Base-by-base conservation (phyloP, 495 filamentous ascomycete genomes). In the Pseudomonodictys pantanalensis region DNA sequence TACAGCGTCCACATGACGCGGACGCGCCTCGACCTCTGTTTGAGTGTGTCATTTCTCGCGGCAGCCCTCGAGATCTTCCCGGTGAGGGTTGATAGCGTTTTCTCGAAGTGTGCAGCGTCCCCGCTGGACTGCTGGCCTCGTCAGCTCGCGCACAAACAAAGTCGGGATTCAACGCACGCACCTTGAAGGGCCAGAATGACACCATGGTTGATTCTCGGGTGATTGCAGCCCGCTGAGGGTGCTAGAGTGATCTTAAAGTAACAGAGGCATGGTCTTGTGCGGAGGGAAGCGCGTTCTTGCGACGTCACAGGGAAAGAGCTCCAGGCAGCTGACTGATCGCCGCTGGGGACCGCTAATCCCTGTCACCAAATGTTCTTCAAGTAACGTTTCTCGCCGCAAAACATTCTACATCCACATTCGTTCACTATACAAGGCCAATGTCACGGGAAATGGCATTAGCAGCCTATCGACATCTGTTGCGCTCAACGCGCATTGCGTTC, bases 101-200 rank as follows among this genome's bases (percentile, higher is more conserved):
- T 95, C 73, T 98, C 93, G 67, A 97, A 98, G 4, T 85, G 88
- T 35, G 92, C 92, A 1, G 92, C 87, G 64, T 92, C 96, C 71
- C 82, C 87, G 66, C 89, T 84, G 82, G 73, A 86, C 83, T 90
- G 95, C n/a, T 33, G 28, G 20, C 7, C 25, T 45, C 25, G 38
- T 52, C 29, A 33, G 50, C 50, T 38, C n/a, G 5, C 33, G 18
- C 22, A 41, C 25, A 12, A 11, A 23, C 29, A 24, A 32, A 52
- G 28, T 47, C 3, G 41, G 25, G 25, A 30, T 6, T 49, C 32
- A 20, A 25, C n/a, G 33, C 12, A 60, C 58, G 20, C 45, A 68
- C 66, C 57, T 63, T 66, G 49, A 52, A 70, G 12, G 68, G 62
- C 60, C 65, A 68, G 33, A 67, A 44, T 24, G 55, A 62, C 10